Conservation (phyloP, 2,329 filamentous ascomycete genomes). For the Paraphoma sp. region DNA sequence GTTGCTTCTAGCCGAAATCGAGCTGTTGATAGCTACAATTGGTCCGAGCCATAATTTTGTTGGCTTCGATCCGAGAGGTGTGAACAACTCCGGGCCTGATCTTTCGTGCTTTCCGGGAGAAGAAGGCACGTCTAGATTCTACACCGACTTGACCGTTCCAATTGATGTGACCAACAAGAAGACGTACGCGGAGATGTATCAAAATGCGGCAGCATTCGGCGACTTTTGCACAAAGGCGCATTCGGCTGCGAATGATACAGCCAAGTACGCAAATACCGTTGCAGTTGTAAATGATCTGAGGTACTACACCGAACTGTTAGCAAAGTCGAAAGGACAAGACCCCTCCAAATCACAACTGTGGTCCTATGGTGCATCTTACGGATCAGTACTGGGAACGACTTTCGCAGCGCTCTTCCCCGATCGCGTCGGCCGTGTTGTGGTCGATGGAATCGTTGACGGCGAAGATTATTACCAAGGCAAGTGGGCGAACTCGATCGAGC, state of each 20-base stretch:
- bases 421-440: constrained; percentile 21
- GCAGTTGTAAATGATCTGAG: constrained; percentile 20
- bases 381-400: constrained; percentile 43
- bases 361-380: constrained; percentile 50
- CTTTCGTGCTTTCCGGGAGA: constrained; percentile 42
- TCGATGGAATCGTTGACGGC: constrained; percentile 52
- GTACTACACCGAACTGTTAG: constrained; percentile 15
- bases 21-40: not conserved
- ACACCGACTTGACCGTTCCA: constrained; percentile 1
- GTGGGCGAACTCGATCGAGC: constrained; percentile 5
- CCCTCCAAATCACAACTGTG: constrained; percentile 35
- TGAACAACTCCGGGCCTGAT: constrained; percentile 44
- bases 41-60: constrained; percentile 49
- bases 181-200: constrained; percentile 2
- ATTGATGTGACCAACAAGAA: constrained; percentile 5
- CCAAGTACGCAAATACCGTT: constrained; percentile 22
- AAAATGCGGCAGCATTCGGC: constrained; percentile 11
- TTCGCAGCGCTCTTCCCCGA: constrained; percentile 31
- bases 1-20: constrained; percentile 21
- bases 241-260: constrained; percentile 9
- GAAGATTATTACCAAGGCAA: constrained; percentile 18
- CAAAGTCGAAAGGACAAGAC: constrained; percentile 13
- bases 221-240: constrained; percentile 18
- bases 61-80: constrained; percentile 52
- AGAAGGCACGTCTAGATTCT: constrained; percentile 1